A percentile compares a stretch with the other conserved stretches of the same genome.
Evolutionary conservation across 1,284 basidiomycete species (phyloP).

Genomic region (Ustilago nuda): DNA sequence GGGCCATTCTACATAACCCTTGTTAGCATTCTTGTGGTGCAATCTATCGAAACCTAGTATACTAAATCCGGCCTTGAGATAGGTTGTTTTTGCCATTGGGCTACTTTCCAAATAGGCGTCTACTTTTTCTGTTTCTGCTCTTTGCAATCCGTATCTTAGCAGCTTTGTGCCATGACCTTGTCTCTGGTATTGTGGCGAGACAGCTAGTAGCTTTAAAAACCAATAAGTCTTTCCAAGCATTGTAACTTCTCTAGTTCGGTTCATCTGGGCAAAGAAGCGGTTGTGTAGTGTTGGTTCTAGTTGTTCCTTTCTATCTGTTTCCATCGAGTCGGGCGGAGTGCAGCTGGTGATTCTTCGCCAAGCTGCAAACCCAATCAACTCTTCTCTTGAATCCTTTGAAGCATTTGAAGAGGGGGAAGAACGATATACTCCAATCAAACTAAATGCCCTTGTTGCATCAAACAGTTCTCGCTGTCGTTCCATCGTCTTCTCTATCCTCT

Average conservation of each 20-base stretch:
- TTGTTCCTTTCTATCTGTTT: slow-evolving; percentile 1
- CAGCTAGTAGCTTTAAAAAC: slow-evolving; percentile 29
- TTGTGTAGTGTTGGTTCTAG: slow-evolving; percentile 9
- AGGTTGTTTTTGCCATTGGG: slow-evolving; percentile 27
- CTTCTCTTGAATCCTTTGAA: not conserved
- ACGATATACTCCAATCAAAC: not conserved
- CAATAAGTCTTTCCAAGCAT: slow-evolving; percentile 24
- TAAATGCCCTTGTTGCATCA: no score
- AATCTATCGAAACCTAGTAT: slow-evolving; percentile 19
- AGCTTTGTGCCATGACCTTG: slow-evolving; percentile 19
- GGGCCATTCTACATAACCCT: slow-evolving; percentile 30
- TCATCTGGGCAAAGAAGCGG: slow-evolving; percentile 27
- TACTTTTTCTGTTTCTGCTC: slow-evolving; percentile 7
- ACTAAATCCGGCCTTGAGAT: slow-evolving; percentile 31
- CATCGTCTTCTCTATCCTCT: not conserved
- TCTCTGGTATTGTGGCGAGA: slow-evolving; percentile 23
- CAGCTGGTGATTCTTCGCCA: slow-evolving; percentile 6
- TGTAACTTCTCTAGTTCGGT: slow-evolving; percentile 6
- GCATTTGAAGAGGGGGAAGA: not conserved
- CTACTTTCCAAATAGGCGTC: slow-evolving; percentile 29
- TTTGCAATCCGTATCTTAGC: slow-evolving; percentile 11
- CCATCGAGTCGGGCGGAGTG: not conserved
- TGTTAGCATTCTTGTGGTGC: slow-evolving; percentile 10
- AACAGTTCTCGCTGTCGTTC: not conserved
- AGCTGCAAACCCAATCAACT: slow-evolving; percentile 9